Evolutionary conservation across 441 rosid genomes (phyloP), one percentile per base, ranked within the genome.

Genomic region (Adansonia grandidieri): DNA sequence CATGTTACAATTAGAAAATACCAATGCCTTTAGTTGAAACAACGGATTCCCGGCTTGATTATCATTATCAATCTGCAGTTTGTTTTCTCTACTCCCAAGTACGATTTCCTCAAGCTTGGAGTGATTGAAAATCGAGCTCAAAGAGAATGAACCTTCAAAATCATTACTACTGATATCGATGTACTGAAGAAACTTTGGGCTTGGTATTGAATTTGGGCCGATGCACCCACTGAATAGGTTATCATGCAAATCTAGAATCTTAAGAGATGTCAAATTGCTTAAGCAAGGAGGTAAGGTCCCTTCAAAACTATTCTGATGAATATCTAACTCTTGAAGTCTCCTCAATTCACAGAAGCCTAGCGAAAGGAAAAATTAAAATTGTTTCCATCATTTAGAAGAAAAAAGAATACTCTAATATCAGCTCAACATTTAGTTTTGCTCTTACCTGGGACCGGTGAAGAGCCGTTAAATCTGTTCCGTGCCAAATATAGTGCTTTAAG

Each of bases 81-180:
- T 66, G 10, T 42, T 4, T 11, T 15, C 19, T 1, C 0, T 3
- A 1, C 28, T 0, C 1, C 28, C 28, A 42, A 66, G 28, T n/a
- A 17, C 47, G 8, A 62, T 0, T n/a, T 1, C 40, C 62, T 53
- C 51, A 53, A 76, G 79, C 44, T 76, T 67, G 60, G 79, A 66
- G 17, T 19, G 66, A 42, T 67, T 53, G 9, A n/a, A 48, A 0
- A 66, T 11, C 0, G 28, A 54, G 60, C 24, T 54, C 5, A 77
- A 15, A 2, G 66, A 22, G 66, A 77, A 42, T 0, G 22, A 13
- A 5, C 79, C 79, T 77, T 67, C 47, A 22, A 77, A 77, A 11
- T 20, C 9, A 15, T 77, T 77, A 1, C 17, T 0, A 44, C 65
- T 53, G 15, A 68, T 13, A 44, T 14, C 74, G 0, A 77, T 20